phyloP scores from a whole-genome alignment of 805 yeast species.

The Myxozyma sirexii region DNA sequence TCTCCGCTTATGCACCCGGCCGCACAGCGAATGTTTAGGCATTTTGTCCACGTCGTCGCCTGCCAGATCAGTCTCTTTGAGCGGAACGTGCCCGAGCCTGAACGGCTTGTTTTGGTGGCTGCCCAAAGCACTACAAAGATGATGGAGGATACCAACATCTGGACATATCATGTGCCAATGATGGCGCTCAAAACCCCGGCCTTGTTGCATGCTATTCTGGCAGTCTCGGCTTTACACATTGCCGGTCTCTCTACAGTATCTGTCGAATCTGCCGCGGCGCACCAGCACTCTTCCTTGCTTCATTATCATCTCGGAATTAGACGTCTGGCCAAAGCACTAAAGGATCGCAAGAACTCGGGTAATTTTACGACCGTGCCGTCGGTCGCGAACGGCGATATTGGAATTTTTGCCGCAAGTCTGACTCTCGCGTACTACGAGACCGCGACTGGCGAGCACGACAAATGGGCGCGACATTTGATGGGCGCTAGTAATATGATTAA shows the following conservation, averaged over 20 bases:
- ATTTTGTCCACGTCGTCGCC: slow-evolving; percentile 24
- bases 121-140: neutral
- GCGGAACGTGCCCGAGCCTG: slow-evolving; percentile 18
- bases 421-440: slow-evolving; percentile 23
- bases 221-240: slow-evolving; percentile 23
- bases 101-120: slow-evolving; percentile 8
- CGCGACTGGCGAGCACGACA: slow-evolving; percentile 23
- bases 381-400: slow-evolving; percentile 5
- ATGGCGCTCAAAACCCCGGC: slow-evolving; percentile 22
- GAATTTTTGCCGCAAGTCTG: slow-evolving; percentile 24
- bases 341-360: neutral
- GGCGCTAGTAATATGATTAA: slow-evolving; percentile 20
- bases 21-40: slow-evolving; percentile 18
- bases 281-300: slow-evolving; percentile 16
- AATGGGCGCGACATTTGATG: slow-evolving; percentile 24
- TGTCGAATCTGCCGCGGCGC: slow-evolving; percentile 12
- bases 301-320: slow-evolving; percentile 26
- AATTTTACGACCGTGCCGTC: neutral
- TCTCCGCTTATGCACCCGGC: slow-evolving; percentile 25
- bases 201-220: slow-evolving; percentile 23
- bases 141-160: slow-evolving; percentile 15
- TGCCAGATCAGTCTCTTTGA: slow-evolving; percentile 23
- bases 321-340: slow-evolving; percentile 14
- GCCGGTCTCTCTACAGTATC: slow-evolving; percentile 3
- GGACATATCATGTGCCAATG: slow-evolving; percentile 29